Conservation (phyloP, 768 basidiomycete species). For the Tephrocybe rancida region DNA sequence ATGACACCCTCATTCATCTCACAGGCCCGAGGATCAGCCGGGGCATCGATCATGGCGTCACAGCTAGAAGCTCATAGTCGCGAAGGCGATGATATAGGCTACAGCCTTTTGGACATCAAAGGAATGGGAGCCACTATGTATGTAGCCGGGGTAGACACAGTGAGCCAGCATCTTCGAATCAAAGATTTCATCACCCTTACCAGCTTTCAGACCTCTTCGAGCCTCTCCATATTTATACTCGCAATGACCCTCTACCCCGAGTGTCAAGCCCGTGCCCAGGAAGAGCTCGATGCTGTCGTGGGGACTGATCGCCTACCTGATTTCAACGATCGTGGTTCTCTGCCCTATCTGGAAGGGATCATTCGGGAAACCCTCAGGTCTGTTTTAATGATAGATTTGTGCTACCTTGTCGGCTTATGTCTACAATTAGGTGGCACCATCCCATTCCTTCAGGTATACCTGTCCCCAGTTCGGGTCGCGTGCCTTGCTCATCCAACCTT, state of each 20-base stretch:
- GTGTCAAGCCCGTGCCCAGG: conserved; percentile 27
- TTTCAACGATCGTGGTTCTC: conserved; percentile 1
- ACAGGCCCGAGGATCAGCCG: neutral
- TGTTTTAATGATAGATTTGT: neutral
- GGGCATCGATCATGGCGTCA: neutral
- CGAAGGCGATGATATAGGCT: neutral
- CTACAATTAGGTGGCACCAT: neutral
- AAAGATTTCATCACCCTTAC: neutral
- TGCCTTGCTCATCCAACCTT: neutral
- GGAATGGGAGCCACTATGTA: conserved; percentile 1
- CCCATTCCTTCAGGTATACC: neutral
- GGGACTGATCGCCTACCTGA: conserved; percentile 22
- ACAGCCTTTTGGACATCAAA: neutral
- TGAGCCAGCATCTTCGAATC: neutral
- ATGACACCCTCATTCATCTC: neutral
- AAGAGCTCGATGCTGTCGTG: conserved; percentile 28
- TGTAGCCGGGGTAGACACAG: conserved; percentile 3
- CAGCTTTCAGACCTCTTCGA: conserved; percentile 12
- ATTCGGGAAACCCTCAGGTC: neutral
- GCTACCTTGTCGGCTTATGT: neutral
- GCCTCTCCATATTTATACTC: conserved; percentile 24
- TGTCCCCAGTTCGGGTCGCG: neutral
- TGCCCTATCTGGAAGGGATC: neutral
- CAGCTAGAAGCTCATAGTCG: neutral
- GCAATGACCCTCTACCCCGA: conserved; percentile 33